Conservation (phyloP, 2,329 filamentous ascomycete genomes). For the Phaeoacremonium minimum region DNA sequence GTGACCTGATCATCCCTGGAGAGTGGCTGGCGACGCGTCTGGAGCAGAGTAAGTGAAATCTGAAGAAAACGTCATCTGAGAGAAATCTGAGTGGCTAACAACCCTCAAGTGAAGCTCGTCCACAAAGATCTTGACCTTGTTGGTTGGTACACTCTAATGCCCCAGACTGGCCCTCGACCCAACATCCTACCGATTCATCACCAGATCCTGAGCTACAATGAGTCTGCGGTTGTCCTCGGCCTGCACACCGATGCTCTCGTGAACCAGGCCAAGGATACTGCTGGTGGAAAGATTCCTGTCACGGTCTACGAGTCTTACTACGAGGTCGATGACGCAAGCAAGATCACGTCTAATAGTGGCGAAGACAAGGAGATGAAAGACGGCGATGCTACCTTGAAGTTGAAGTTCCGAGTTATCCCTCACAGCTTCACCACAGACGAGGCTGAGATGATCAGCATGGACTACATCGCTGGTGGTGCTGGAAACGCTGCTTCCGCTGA, state of each 20-base stretch:
- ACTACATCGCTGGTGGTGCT: constrained; percentile 82
- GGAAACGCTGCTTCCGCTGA: constrained; percentile 68
- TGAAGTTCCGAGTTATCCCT: constrained; percentile 77
- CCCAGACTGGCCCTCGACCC: constrained; percentile 65
- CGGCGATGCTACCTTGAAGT: constrained; percentile 46
- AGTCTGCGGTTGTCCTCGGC: constrained; percentile 80
- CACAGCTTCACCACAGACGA: constrained; percentile 92
- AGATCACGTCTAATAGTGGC: constrained; percentile 35
- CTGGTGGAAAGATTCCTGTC: constrained; percentile 78
- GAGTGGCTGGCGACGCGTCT: constrained; percentile 74
- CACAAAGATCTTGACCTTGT: constrained; percentile 86
- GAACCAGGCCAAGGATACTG: constrained; percentile 41
- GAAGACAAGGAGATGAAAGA: constrained; percentile 74
- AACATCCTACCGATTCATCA: constrained; percentile 71
- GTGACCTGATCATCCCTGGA: constrained; percentile 58
- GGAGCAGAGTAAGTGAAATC: constrained; percentile 67
- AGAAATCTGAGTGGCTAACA: constrained; percentile 5
- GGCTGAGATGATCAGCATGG: constrained; percentile 96
- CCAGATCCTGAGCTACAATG: constrained; percentile 75
- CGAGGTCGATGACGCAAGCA: constrained; percentile 59
- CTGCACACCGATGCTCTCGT: constrained; percentile 71
- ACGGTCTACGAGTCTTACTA: constrained; percentile 85
- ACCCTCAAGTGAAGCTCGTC: constrained; percentile 72
- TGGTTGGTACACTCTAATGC: constrained; percentile 84
- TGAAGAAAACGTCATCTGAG: constrained; percentile 1